phyloP scores from a whole-genome alignment of 2,329 filamentous ascomycete genomes.

The Lojkania enalia region DNA sequence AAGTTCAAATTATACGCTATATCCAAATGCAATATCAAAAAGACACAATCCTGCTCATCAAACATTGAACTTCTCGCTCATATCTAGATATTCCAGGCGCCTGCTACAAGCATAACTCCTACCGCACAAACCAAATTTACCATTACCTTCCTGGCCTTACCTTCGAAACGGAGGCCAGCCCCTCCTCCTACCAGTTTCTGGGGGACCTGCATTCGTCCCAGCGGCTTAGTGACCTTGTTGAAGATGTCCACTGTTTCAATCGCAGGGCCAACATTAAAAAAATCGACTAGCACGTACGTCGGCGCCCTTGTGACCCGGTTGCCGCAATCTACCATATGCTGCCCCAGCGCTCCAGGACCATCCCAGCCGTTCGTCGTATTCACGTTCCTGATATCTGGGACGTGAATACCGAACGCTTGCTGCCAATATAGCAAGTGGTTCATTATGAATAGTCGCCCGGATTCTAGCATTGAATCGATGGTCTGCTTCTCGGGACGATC shows the following conservation, averaged over 20 bases:
- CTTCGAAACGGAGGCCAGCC: too few species aligned
- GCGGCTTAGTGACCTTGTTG: slow-evolving; percentile 58
- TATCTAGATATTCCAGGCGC: too few species aligned
- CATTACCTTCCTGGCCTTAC: too few species aligned
- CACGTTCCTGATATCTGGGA: slow-evolving; percentile 51
- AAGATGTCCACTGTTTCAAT: slow-evolving; percentile 68
- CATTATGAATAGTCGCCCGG: slow-evolving; percentile 67
- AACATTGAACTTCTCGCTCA: too few species aligned
- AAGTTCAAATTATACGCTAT: too few species aligned
- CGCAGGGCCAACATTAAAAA: slow-evolving; percentile 71
- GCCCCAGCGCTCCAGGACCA: slow-evolving; percentile 57
- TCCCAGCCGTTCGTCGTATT: slow-evolving; percentile 66
- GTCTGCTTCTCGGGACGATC: slow-evolving; percentile 62
- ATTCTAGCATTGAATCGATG: slow-evolving; percentile 50
- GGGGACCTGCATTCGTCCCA: slow-evolving; percentile 52
- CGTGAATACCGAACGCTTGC: slow-evolving; percentile 43
- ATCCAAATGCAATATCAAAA: too few species aligned
- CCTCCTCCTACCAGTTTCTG: background rate
- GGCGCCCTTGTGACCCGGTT: slow-evolving; percentile 65
- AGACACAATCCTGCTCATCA: too few species aligned
- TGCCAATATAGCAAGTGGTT: slow-evolving; percentile 75
- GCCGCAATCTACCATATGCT: slow-evolving; percentile 43
- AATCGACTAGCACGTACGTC: slow-evolving; percentile 75
- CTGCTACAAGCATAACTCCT: too few species aligned
- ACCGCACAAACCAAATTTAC: too few species aligned